Percentiles rank a stretch among this genome's conserved stretches.
Evolutionary conservation across 805 yeast species (phyloP).

Genomic region (Yamadazyma takamatsuzukensis): DNA sequence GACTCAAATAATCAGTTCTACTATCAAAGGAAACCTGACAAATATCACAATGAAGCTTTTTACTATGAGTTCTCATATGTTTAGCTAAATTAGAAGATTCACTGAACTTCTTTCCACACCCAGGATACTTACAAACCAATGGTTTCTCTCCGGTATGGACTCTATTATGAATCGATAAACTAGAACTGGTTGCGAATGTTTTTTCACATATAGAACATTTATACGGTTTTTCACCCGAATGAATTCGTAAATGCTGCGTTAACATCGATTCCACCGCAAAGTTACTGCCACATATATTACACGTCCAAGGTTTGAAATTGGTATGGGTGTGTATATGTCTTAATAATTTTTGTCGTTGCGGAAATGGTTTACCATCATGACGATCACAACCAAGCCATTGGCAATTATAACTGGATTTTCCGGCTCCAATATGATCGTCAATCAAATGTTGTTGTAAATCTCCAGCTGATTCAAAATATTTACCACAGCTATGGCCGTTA

Average conservation of each 20-base stretch:
- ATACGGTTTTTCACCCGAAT: slow-evolving; percentile 88
- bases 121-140: slow-evolving; percentile 69
- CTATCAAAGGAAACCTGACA: slow-evolving; percentile 5
- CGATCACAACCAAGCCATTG: slow-evolving; percentile 78
- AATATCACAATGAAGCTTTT: slow-evolving; percentile 4
- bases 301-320: slow-evolving; percentile 72
- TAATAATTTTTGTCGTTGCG: slow-evolving; percentile 79
- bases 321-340: slow-evolving; percentile 91
- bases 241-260: slow-evolving; percentile 77
- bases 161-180: slow-evolving; percentile 77
- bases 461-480: slow-evolving; percentile 47
- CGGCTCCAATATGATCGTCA: slow-evolving; percentile 65
- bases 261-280: slow-evolving; percentile 80
- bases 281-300: slow-evolving; percentile 61
- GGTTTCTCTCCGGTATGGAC: slow-evolving; percentile 93
- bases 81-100: slow-evolving; percentile 87
- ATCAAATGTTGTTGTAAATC: slow-evolving; percentile 72
- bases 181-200: slow-evolving; percentile 75
- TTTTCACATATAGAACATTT: slow-evolving; percentile 71
- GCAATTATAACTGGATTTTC: slow-evolving; percentile 68
- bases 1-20: slow-evolving; percentile 4
- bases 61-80: slow-evolving; percentile 75
- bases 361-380: slow-evolving; percentile 51
- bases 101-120: slow-evolving; percentile 80
- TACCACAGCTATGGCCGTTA: slow-evolving; percentile 44